A percentile compares a stretch with the other conserved stretches of the same genome.
phyloP scores from a whole-genome alignment of 2,329 filamentous ascomycete species.

The Simplicillium sp. region DNA sequence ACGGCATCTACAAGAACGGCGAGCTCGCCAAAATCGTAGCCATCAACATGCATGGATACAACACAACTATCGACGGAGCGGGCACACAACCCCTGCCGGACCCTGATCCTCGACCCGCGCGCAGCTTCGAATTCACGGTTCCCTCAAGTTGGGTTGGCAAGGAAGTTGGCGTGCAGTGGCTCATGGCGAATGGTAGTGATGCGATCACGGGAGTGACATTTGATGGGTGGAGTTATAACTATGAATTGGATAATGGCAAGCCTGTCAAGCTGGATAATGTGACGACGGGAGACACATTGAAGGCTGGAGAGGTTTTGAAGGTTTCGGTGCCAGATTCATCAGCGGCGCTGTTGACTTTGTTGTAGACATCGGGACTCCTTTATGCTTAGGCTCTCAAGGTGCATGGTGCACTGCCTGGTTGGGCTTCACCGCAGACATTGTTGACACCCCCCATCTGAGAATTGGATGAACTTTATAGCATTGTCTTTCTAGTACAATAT shows the following conservation, averaged over 20 bases:
- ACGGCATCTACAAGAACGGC: slow-evolving; percentile 40
- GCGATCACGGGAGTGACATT: slow-evolving; percentile 52
- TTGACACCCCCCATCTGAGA: no score
- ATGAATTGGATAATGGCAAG: slow-evolving; percentile 42
- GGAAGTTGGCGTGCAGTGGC: slow-evolving; percentile 30
- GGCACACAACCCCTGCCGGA: slow-evolving; percentile 13
- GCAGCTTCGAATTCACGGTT: slow-evolving; percentile 30
- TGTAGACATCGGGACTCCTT: no score
- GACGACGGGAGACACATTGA: slow-evolving; percentile 36
- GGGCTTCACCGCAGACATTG: no score
- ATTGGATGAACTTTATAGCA: no score
- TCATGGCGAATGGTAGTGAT: slow-evolving; percentile 54
- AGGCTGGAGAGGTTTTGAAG: slow-evolving; percentile 22
- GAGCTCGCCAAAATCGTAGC: slow-evolving; percentile 38
- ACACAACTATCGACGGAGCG: slow-evolving; percentile 40
- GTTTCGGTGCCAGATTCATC: slow-evolving; percentile 32
- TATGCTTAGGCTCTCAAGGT: no score
- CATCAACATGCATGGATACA: slow-evolving; percentile 50
- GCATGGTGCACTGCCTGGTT: no score
- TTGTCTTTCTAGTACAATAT: no score
- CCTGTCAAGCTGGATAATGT: slow-evolving; percentile 46
- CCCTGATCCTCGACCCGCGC: slow-evolving; percentile 17
- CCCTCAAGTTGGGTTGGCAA: slow-evolving; percentile 18
- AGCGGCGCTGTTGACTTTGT: slow-evolving; percentile 21
- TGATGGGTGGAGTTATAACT: slow-evolving; percentile 53